These are phyloP conservation scores for Paecilomyces variotii DNA, from an alignment of 2,329 filamentous ascomycete genomes.

Conservation along the genomic window DNA sequence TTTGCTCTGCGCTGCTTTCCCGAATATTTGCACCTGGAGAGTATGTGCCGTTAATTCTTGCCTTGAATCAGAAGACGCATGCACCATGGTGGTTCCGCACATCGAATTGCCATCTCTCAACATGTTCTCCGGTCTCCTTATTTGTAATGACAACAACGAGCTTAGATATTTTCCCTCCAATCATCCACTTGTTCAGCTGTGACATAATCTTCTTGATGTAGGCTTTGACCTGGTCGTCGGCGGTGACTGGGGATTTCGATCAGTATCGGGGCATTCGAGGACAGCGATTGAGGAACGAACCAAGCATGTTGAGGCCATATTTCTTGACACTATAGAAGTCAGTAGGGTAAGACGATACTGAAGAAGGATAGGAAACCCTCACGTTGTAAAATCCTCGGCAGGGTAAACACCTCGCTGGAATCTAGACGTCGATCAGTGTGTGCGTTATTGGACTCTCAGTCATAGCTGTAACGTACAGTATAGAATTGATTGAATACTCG, in stretches of 20 bases:
- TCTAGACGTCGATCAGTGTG: constrained; percentile 36
- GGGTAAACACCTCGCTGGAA: constrained; percentile 82
- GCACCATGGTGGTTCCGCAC: constrained; percentile 42
- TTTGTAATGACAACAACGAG: constrained; percentile 93
- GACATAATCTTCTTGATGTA: constrained; percentile 99
- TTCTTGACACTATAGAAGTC: constrained; percentile 66
- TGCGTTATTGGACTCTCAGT: constrained; percentile 7
- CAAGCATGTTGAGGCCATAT: constrained; percentile 97
- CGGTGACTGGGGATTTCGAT: constrained; percentile 55
- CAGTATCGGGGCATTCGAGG: constrained; percentile 5
- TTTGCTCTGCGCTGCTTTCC: constrained; percentile 43
- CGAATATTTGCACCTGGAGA: constrained; percentile 49
- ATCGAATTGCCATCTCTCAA: constrained; percentile 98
- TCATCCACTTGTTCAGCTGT: constrained; percentile 96
- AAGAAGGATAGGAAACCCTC: constrained; percentile 25
- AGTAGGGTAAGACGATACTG: neutral
- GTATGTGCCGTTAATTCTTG: neutral
- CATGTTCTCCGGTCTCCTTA: constrained; percentile 92
- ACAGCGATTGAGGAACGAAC: constrained; percentile 34
- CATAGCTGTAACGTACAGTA: constrained; percentile 54
- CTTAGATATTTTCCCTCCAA: constrained; percentile 92
- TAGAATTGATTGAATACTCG: constrained; percentile 97
- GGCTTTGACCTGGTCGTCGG: constrained; percentile 95
- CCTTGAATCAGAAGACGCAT: neutral
- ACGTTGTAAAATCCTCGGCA: constrained; percentile 93